Evolutionary conservation across 1,139 yeast genomes (phyloP).

Genomic region (Ashbya aceris): DNA sequence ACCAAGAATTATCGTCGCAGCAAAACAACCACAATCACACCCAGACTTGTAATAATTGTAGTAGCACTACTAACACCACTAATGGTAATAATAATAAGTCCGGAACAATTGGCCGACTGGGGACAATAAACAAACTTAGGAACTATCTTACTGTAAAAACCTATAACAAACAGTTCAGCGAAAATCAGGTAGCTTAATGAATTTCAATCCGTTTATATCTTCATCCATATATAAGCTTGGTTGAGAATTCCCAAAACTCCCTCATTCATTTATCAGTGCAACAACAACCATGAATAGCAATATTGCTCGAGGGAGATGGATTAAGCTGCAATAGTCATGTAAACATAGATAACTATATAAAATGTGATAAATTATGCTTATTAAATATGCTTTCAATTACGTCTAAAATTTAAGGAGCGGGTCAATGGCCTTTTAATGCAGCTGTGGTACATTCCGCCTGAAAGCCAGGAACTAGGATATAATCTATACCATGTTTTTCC

Average conservation of each 20-base stretch:
- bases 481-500: constrained; percentile 49
- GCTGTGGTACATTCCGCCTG: constrained; percentile 62
- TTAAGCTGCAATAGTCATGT: no score
- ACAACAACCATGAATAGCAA: no score
- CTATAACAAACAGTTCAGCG: constrained; percentile 5
- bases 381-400: no score
- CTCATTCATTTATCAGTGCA: no score
- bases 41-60: neutral
- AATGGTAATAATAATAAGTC: constrained; percentile 1
- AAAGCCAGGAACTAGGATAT: constrained; percentile 74
- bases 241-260: neutral
- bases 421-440: constrained; percentile 34
- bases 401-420: no score
- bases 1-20: neutral
- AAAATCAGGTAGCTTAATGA: constrained; percentile 3
- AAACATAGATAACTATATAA: no score
- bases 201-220: neutral
- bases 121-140: constrained; percentile 4
- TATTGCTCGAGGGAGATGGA: no score
- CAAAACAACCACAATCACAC: neutral
- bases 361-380: no score
- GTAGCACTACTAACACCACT: no score
- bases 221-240: neutral
- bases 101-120: constrained; percentile 2
- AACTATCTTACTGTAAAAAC: constrained; percentile 4